These are phyloP conservation scores for Sindora glabra DNA, from an alignment of 306 rosid genomes.

Conservation along the genomic window DNA sequence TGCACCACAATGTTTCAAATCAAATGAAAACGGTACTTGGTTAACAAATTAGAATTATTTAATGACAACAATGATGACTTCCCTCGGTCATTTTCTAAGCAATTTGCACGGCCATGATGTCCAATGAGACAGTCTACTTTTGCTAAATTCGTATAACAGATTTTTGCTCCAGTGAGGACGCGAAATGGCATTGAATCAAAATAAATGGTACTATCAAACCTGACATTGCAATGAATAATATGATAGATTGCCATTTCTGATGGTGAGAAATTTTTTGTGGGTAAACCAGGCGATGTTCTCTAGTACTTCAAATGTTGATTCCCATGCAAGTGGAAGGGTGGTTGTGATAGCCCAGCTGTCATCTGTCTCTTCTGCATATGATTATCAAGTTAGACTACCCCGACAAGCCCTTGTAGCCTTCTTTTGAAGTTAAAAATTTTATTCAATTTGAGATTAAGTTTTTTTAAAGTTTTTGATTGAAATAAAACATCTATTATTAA, in stretches of 20 bases:
- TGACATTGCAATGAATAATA: background rate
- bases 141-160: constrained; percentile 5
- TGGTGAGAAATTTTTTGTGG: constrained; percentile 36
- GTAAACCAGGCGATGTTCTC: constrained; percentile 66
- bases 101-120: constrained; percentile 2
- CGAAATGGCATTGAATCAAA: constrained; percentile 1
- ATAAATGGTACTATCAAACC: background rate
- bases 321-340: constrained; percentile 77
- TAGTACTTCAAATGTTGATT: constrained; percentile 52
- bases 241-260: background rate
- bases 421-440: no score
- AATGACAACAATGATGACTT: constrained; percentile 1
- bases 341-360: constrained; percentile 69
- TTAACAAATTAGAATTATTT: background rate
- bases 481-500: no score
- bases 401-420: no score
- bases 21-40: no score
- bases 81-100: background rate
- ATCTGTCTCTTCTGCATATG: constrained; percentile 53
- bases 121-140: background rate
- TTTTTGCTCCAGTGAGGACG: no score
- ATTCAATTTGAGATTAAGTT: no score
- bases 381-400: constrained; percentile 38
- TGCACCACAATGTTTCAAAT: no score
- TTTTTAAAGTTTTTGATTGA: no score